Evolutionary conservation across 257 asterid species (phyloP).

Genomic region (Solanum paucissectum): DNA sequence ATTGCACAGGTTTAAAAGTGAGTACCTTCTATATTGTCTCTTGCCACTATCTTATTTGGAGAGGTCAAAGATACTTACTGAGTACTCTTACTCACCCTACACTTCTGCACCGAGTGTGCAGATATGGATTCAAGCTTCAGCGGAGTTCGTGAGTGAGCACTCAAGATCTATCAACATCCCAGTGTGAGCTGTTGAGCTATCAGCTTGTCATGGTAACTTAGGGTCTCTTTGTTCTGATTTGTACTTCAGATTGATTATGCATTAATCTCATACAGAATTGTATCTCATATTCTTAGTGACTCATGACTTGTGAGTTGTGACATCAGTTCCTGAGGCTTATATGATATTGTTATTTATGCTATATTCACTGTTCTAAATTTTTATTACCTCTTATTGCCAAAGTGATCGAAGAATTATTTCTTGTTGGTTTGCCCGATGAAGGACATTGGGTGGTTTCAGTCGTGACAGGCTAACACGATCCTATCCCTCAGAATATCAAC

Average conservation of each 20-base stretch:
- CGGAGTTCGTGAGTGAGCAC: background rate
- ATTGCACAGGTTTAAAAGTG: background rate
- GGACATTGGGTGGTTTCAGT: background rate
- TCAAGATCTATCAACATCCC: background rate
- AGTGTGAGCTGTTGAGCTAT: background rate
- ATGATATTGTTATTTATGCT: background rate
- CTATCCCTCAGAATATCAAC: background rate
- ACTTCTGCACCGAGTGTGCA: background rate
- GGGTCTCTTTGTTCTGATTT: background rate
- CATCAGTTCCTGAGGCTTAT: background rate
- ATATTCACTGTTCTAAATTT: background rate
- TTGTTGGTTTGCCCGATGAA: background rate
- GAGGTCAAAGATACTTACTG: background rate
- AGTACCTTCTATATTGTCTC: background rate
- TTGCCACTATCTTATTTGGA: background rate
- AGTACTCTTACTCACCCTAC: background rate
- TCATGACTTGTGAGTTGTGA: background rate
- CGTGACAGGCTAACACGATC: background rate
- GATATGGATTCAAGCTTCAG: background rate
- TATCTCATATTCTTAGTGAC: background rate
- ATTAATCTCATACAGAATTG: background rate
- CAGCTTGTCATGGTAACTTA: background rate
- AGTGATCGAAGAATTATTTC: background rate
- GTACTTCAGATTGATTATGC: background rate
- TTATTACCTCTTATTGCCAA: background rate